Base-by-base conservation (phyloP, 192 early-diverging fungal genomes). In the Fimicolochytrium jonesii region DNA sequence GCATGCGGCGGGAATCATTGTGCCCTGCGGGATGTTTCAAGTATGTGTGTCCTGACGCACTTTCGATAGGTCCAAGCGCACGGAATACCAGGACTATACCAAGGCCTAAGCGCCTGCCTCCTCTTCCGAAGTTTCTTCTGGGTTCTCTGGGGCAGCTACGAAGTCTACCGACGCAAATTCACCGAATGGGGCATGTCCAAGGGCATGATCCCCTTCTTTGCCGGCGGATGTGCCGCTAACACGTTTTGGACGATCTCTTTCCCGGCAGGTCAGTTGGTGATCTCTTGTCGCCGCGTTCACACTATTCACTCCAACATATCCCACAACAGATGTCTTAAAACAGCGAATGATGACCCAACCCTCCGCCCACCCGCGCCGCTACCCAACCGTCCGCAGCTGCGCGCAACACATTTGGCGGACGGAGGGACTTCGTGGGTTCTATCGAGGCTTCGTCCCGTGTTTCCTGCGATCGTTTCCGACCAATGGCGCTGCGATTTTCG, bases 391-490 rank as follows among this genome's bases (percentile, higher is more conserved):
- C 6, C 45, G 64, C 7, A 78, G 79, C 35, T 81, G 82, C 53
- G 76, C 73, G 30, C 64, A 65, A 31, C 70, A 84, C 60, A 76
- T 89, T 15, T 64, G 84, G 55, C 58, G 66, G 49, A 82, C 84
- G 57, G 90, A 90, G 59, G 92, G 95, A 3, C 28, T 90, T 11
- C 65, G 66, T 39, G 94, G 92, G 5, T 97, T 97, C 62, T 94
- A 93, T 72, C 77, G 90, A 58, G 92, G 95, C 23, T 95, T 95
- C 67, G 50, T 88, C 11, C 93, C 92, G 11, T 91, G 89, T 11
- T 88, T 98, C 47, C 78, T 98, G 30, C 82, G 95, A 29, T 85
- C 90, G 2, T 98, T 98, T 72, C 95, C 95, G 2, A 95, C 93
- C 0, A 98, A 98, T 61, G 93, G 91, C 33, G 88, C 88, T 23